These are phyloP conservation scores for Polygonum aviculare DNA, from an alignment of 148 eudicot species.

Conservation along the genomic window DNA sequence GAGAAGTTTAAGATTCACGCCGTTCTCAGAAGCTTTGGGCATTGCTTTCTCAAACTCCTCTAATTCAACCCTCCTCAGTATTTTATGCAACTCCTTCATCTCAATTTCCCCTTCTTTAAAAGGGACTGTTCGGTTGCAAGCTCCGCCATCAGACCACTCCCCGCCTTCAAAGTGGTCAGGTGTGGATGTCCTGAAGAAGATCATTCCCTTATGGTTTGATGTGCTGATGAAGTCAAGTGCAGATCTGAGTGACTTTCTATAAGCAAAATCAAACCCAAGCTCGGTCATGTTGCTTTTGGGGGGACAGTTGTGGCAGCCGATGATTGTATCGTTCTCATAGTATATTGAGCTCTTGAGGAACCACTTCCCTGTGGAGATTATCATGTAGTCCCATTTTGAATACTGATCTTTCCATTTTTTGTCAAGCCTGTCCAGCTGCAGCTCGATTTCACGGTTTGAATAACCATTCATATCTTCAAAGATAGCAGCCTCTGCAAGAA, in stretches of 20 bases:
- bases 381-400: constrained; percentile 39
- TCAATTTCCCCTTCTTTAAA: constrained; percentile 45
- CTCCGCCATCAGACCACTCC: constrained; percentile 62
- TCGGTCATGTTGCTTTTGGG: constrained; percentile 25
- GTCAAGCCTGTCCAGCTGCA: constrained; percentile 56
- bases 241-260: constrained; percentile 32
- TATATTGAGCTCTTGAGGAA: constrained; percentile 44
- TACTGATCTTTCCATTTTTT: constrained; percentile 32
- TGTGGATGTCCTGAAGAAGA: constrained; percentile 49
- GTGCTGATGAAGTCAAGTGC: constrained; percentile 36
- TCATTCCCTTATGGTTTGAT: constrained; percentile 39
- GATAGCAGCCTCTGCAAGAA: constrained; percentile 48
- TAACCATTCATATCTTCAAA: constrained; percentile 56
- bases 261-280: constrained; percentile 38
- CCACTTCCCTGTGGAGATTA: constrained; percentile 61
- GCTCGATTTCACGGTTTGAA: constrained; percentile 37
- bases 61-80: constrained; percentile 49
- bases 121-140: constrained; percentile 47
- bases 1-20: constrained; percentile 47
- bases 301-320: constrained; percentile 53
- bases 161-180: constrained; percentile 91
- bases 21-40: constrained; percentile 35
- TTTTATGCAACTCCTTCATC: constrained; percentile 28
- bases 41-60: constrained; percentile 49
- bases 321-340: constrained; percentile 26